Percentiles rank a stretch among this genome's conserved stretches.
Conservation (phyloP, 2,329 filamentous ascomycete species). For the Alternaria sp. region DNA sequence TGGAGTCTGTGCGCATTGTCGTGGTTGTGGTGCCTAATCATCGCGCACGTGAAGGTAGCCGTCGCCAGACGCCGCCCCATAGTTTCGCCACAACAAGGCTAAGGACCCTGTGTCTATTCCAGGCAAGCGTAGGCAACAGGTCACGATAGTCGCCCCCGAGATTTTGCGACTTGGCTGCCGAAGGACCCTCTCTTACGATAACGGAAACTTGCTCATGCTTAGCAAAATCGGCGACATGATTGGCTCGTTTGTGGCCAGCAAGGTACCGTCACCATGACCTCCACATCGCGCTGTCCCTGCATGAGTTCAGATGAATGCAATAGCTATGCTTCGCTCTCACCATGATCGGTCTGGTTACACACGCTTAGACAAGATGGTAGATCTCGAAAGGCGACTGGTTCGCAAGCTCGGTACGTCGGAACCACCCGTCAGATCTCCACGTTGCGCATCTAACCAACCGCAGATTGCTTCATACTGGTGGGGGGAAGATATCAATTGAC, state of each 20-base stretch:
- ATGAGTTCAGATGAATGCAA: background rate
- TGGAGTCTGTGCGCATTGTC: background rate
- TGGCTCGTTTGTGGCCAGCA: conserved; percentile 27
- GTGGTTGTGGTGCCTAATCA: background rate
- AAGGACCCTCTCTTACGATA: background rate
- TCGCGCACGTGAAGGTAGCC: background rate
- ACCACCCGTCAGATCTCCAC: background rate
- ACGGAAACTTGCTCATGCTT: conserved; percentile 16
- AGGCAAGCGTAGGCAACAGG: background rate
- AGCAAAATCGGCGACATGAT: conserved; percentile 20
- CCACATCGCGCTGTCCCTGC: background rate
- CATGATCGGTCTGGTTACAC: conserved; percentile 3
- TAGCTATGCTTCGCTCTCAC: background rate
- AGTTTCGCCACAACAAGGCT: background rate
- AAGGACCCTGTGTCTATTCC: background rate
- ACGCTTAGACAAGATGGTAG: conserved; percentile 16
- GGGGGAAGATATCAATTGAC: background rate
- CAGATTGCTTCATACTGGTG: conserved; percentile 34
- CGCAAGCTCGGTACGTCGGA: conserved; percentile 29
- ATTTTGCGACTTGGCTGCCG: background rate
- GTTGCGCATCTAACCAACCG: background rate
- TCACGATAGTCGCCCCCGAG: background rate
- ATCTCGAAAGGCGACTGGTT: conserved; percentile 31
- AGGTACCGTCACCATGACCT: conserved; percentile 15
- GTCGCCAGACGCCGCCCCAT: background rate